These are phyloP conservation scores for Citrus mangshanensis DNA, from an alignment of 345 rosid genomes.

Conservation along the genomic window DNA sequence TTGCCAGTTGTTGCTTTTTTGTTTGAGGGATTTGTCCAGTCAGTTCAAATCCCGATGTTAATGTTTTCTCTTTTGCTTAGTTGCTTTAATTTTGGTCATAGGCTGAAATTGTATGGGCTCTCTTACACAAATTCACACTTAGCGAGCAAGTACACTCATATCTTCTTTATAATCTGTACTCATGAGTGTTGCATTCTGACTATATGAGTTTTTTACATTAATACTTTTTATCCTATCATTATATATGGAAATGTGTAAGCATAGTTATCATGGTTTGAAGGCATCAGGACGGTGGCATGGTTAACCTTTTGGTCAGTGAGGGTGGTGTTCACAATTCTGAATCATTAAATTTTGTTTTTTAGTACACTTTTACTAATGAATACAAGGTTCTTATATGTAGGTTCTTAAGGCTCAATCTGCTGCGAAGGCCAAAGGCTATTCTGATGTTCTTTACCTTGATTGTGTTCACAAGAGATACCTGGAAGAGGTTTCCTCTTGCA, in stretches of 20 bases:
- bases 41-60: neutral
- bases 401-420: constrained; percentile 82
- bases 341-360: neutral
- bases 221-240: neutral
- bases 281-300: neutral
- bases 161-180: neutral
- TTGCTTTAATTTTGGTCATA: neutral
- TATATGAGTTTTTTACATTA: neutral
- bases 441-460: constrained; percentile 92
- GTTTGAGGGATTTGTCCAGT: neutral
- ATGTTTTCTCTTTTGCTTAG: neutral
- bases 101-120: neutral
- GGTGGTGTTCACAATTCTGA: neutral
- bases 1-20: neutral
- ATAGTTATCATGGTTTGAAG: neutral
- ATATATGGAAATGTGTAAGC: neutral
- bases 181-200: neutral
- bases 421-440: constrained; percentile 84
- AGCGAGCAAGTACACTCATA: neutral
- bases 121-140: neutral
- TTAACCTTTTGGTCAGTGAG: neutral
- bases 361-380: neutral
- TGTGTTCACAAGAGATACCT: constrained; percentile 76
- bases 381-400: constrained; percentile 29
- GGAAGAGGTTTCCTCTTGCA: constrained; percentile 96